Conservation (phyloP, 306 rosid genomes). For the Castanea mollissima region DNA sequence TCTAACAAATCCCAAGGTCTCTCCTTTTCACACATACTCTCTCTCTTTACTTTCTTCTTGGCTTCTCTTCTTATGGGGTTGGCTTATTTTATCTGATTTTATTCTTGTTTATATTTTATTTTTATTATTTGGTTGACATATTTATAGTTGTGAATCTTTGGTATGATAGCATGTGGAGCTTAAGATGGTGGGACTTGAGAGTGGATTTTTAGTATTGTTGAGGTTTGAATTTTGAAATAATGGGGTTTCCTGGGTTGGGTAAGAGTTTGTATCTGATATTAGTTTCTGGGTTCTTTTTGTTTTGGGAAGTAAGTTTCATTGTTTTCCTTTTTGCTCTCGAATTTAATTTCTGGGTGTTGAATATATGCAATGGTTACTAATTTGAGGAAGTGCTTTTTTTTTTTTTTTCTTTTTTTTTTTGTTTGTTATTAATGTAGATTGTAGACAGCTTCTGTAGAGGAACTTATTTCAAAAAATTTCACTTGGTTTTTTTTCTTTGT, state of each 20-base stretch:
- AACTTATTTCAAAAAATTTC: not conserved
- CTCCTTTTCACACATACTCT: not conserved
- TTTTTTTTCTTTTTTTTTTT: too few species aligned
- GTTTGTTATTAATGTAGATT: not conserved
- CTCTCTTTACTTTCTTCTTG: not conserved
- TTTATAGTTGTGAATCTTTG: constrained; percentile 18
- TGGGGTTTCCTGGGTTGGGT: constrained; percentile 19
- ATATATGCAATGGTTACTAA: constrained; percentile 23
- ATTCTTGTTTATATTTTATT: too few species aligned
- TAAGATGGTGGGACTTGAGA: constrained; percentile 19
- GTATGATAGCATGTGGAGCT: constrained; percentile 27
- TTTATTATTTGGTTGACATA: not conserved
- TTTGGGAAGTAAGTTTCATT: constrained; percentile 9
- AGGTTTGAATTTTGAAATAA: not conserved
- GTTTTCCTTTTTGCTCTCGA: constrained; percentile 8
- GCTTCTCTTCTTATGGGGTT: not conserved
- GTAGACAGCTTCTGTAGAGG: constrained; percentile 2
- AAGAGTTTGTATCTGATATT: constrained; percentile 8
- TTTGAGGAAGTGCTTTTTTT: constrained; percentile 8
- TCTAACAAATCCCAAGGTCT: constrained; percentile 28
- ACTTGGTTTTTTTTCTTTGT: not conserved
- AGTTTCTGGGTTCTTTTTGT: constrained; percentile 8
- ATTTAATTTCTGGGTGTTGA: constrained; percentile 25
- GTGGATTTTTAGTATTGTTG: not conserved
- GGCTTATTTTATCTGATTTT: not conserved